Evolutionary conservation across 768 basidiomycete species (phyloP).

Genomic region (Mycena crocata): DNA sequence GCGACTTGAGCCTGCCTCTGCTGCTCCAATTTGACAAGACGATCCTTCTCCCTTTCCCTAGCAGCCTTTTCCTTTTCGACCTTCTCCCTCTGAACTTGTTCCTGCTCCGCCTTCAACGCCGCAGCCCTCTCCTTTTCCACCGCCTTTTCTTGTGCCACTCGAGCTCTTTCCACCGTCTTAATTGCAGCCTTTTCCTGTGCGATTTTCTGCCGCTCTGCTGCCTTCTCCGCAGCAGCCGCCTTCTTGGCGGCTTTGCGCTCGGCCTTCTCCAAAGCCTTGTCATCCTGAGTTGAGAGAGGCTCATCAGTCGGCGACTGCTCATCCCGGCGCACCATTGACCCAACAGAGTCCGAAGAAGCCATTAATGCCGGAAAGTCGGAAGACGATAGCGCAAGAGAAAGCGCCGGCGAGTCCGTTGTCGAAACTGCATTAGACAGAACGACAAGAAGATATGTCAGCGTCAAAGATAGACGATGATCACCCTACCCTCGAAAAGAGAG

Average conservation of each 20-base stretch:
- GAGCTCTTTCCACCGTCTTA: constrained; percentile 66
- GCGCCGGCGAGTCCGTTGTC: constrained; percentile 56
- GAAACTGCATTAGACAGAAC: constrained; percentile 54
- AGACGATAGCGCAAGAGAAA: constrained; percentile 70
- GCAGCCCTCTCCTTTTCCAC: constrained; percentile 51
- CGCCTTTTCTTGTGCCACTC: constrained; percentile 64
- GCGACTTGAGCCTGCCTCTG: constrained; percentile 44
- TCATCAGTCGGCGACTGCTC: constrained; percentile 48
- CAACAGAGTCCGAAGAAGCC: constrained; percentile 44
- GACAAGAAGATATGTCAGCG: constrained; percentile 58
- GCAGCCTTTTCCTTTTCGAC: constrained; percentile 52
- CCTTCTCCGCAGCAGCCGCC: constrained; percentile 70
- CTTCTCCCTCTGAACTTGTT: constrained; percentile 49
- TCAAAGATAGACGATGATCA: constrained; percentile 62
- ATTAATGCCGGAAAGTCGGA: constrained; percentile 82
- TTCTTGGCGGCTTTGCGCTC: constrained; percentile 76
- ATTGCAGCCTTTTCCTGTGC: constrained; percentile 70
- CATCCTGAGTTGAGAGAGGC: constrained; percentile 40
- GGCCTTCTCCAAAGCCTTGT: constrained; percentile 65
- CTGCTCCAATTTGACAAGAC: constrained; percentile 48
- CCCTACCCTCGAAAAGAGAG: constrained; percentile 51
- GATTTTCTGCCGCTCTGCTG: constrained; percentile 66
- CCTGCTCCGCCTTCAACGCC: constrained; percentile 44
- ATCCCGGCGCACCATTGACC: constrained; percentile 43
- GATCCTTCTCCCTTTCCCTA: constrained; percentile 51